A percentile compares a stretch with the other conserved stretches of the same genome.
Evolutionary conservation across 106 monocot species (phyloP).

Genomic region (Phalaenopsis equestris): DNA sequence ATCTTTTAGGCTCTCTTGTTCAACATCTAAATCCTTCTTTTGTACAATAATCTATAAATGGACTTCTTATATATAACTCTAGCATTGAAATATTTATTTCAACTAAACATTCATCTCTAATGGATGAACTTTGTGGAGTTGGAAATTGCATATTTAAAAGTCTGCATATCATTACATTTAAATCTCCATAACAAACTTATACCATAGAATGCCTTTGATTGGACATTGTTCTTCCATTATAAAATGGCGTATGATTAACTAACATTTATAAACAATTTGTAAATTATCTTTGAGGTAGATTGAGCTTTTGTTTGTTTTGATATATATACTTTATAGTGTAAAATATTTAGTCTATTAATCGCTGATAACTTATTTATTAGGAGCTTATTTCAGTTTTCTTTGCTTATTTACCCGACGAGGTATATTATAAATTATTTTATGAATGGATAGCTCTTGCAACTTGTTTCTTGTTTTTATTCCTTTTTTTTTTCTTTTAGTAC

Average conservation of each 20-base stretch:
- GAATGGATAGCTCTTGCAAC: neutral
- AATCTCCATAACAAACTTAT: neutral
- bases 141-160: neutral
- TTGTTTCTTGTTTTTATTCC: neutral
- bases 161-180: neutral
- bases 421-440: neutral
- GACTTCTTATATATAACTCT: neutral
- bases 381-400: neutral
- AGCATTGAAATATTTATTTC: neutral
- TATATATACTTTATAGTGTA: no score
- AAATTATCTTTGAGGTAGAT: neutral
- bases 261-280: neutral
- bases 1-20: no score
- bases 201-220: neutral
- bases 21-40: neutral
- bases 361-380: neutral
- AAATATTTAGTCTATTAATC: neutral
- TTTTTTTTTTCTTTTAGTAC: slow-evolving; percentile 52
- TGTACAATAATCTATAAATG: neutral
- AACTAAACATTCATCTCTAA: neutral
- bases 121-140: neutral
- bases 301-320: neutral
- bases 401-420: neutral
- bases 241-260: neutral
- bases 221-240: neutral